Evolutionary conservation across 148 eudicot species (phyloP), one percentile per base, ranked within the genome.

Genomic region (Fagopyrum tataricum): DNA sequence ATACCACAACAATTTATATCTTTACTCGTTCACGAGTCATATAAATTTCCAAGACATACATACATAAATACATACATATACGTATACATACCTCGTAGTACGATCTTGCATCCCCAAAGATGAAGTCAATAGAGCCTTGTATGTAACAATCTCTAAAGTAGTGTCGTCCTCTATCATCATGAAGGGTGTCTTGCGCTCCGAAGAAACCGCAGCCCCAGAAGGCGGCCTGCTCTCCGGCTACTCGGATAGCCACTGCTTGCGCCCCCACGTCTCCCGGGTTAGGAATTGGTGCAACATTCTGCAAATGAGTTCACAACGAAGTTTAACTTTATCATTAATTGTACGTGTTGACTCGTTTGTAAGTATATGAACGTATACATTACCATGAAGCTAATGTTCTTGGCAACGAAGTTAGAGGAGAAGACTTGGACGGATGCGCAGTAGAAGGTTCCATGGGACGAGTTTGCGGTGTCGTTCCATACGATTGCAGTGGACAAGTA

Each of bases 151-250:
- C 98, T 71, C 82, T 88, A 78, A 89, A 94, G 86, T 94, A 94
- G 85, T 94, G 98, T 24, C 98, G 87, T 70, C 98, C 98, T 77
- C 91, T 73, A 49, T 91, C 98, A 39, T 94, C 98, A 41, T 91
- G 97, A 68, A 94, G 92, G 0, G 97, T 94, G 71, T 94, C 98
- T 51, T 94, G 97, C 5, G 97, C 93, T 58, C 98, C 98, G 70
- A 89, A 94, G 82, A 94, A 94, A 11, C 98, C 98, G 70, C 98
- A 91, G 13, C 98, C 97, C 98, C 95, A 94, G 71, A 94, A 94
- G 20, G 97, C 87, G 4, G 97, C 91, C 72, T 77, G 76, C 58
- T 94, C 98, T 40, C 92, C 98, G 37, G 77, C 86, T 37, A 91
- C 74, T 78, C 98, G 85, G 0, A 91, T 83, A 0, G 98, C 98